Evolutionary conservation across 257 asterid species (phyloP), one percentile per base, ranked within the genome.

Genomic region (Nemophila menziesii): DNA sequence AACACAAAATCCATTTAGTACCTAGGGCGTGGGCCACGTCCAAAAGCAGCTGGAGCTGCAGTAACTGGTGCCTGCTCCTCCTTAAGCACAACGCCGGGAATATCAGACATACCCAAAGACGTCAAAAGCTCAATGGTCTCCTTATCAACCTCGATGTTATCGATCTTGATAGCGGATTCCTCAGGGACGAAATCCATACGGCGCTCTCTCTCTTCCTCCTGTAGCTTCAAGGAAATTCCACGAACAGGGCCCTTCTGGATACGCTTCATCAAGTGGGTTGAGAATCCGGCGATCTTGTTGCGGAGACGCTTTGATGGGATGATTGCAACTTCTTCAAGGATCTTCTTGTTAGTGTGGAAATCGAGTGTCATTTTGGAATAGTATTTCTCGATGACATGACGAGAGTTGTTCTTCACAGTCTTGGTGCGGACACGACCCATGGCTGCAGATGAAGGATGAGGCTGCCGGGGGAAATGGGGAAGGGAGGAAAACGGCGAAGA

Each of bases 341-440:
- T 64, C 55, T 79, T 79, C 79, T 79, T 79, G 69, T 79, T 79
- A 26, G 83, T 77, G 69, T 76, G 83, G 70, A 76, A 76, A 22
- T 80, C 87, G 46, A 73, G 21, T 0, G 86, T 75, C 76, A 76
- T 55, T 46, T 73, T 76, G 27, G 80, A 61, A 64, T 80, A 80
- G 70, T 79, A 65, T 0, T 80, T 64, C 55, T 80, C 86, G 15
- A 80, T 80, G 8, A 70, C 78, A 53, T 65, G 83, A 12, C 92
- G 78, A 4, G 92, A 73, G 15, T 82, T 75, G 13, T 76, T 79
- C 72, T 79, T 75, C 74, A 80, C 86, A 0, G 92, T 76, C 64
- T 80, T 80, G 11, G 92, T 80, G 26, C 86, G 83, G 0, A 80
- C 92, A 6, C 92, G 83, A 51, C 83, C 86, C 86, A 76, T 79